Evolutionary conservation across 176 grass and related monocot species (phyloP).

Genomic region (Otatea glauca): DNA sequence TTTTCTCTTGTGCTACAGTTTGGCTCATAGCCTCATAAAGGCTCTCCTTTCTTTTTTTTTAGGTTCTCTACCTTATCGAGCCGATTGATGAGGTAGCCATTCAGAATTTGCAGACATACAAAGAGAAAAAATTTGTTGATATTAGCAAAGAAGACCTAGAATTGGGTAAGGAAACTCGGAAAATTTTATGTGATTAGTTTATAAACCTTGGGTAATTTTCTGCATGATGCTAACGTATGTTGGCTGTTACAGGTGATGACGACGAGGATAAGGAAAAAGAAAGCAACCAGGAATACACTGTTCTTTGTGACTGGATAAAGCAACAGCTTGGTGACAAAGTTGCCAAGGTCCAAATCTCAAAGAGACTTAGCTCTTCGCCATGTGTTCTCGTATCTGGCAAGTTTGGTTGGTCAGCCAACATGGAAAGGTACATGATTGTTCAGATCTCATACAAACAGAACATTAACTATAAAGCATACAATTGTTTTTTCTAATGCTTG

Average conservation of each 20-base stretch:
- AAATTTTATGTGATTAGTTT: neutral
- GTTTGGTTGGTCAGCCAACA: constrained; percentile 98
- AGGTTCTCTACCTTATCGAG: constrained; percentile 87
- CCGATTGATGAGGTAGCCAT: constrained; percentile 95
- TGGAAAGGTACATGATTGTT: constrained; percentile 69
- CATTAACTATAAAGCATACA: neutral
- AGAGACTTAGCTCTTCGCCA: constrained; percentile 86
- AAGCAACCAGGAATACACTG: constrained; percentile 77
- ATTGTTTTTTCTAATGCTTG: constrained; percentile 18
- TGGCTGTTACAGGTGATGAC: constrained; percentile 60
- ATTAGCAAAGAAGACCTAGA: constrained; percentile 94
- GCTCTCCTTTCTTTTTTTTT: constrained; percentile 19
- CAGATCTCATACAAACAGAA: neutral
- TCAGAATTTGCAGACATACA: constrained; percentile 93
- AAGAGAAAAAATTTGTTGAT: constrained; percentile 91
- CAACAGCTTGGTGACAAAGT: constrained; percentile 89
- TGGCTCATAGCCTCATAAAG: constrained; percentile 31
- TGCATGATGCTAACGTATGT: constrained; percentile 2
- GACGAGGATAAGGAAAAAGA: constrained; percentile 79
- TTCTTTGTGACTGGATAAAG: constrained; percentile 83
- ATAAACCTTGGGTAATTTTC: neutral
- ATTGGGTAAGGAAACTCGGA: constrained; percentile 53
- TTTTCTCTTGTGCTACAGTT: neutral
- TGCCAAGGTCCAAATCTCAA: constrained; percentile 92
- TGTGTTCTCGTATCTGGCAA: constrained; percentile 98